phyloP scores from a whole-genome alignment of 306 rosid species.

The Myrica gale region DNA sequence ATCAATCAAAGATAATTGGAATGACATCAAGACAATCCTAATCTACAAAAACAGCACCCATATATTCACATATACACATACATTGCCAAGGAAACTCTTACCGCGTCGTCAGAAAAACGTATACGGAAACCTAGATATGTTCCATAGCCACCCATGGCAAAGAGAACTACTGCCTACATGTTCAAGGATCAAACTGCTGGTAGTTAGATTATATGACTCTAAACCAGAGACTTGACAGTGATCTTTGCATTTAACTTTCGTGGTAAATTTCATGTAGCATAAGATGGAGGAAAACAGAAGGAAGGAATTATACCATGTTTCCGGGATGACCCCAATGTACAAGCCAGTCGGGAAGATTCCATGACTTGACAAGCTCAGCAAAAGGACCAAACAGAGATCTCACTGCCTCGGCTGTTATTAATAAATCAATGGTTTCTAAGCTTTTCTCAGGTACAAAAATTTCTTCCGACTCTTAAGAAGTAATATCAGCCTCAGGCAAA shows the following conservation, averaged over 20 bases:
- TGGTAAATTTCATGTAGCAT: background rate
- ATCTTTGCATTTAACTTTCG: too few relatives aligned
- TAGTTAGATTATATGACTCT: background rate
- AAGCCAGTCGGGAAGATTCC: slow-evolving; percentile 78
- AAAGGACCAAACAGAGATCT: slow-evolving; percentile 61
- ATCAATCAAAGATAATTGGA: slow-evolving; percentile 7
- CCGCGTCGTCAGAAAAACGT: slow-evolving; percentile 69
- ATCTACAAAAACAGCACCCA: background rate
- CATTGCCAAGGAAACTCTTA: slow-evolving; percentile 22
- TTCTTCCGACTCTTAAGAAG: background rate
- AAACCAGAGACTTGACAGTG: background rate
- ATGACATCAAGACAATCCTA: background rate
- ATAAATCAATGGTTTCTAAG: background rate
- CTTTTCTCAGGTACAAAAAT: background rate
- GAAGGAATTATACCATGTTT: slow-evolving; percentile 55
- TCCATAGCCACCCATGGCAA: slow-evolving; percentile 98
- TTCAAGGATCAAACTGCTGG: background rate
- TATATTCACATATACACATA: background rate
- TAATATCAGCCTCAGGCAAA: background rate
- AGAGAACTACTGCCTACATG: slow-evolving; percentile 83
- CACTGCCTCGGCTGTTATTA: slow-evolving; percentile 55
- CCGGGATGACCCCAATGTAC: slow-evolving; percentile 97
- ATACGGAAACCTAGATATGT: slow-evolving; percentile 86
- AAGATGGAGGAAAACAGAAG: background rate
- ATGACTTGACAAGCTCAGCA: slow-evolving; percentile 66